A percentile compares a stretch with the other conserved stretches of the same genome.
These are phyloP conservation scores for Fusarium palustre DNA, from an alignment of 2,329 filamentous ascomycete genomes.

Conservation along the genomic window DNA sequence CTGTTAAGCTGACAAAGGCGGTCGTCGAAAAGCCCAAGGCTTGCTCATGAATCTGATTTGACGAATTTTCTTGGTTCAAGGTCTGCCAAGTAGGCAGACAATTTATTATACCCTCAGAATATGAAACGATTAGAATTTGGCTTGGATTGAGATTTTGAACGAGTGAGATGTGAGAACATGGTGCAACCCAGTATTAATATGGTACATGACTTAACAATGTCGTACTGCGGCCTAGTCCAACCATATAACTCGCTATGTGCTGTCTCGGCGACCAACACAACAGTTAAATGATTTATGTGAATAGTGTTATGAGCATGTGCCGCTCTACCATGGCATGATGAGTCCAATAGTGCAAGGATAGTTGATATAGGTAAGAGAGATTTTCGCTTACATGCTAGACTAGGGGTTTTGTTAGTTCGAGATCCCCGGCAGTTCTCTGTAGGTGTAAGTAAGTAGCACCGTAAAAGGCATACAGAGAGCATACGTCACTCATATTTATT, in stretches of 20 bases:
- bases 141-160: neutral
- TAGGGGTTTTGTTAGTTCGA: neutral
- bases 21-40: constrained; percentile 36
- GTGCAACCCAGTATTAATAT: neutral
- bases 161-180: neutral
- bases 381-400: constrained; percentile 1
- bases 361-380: neutral
- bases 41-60: neutral
- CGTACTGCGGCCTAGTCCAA: neutral
- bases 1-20: constrained; percentile 40
- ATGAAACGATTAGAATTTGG: neutral
- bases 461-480: neutral
- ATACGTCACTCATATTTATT: neutral
- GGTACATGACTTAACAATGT: neutral
- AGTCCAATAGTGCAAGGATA: neutral
- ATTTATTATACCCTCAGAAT: neutral
- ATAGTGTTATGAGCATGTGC: neutral
- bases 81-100: neutral
- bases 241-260: no score
- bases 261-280: no score
- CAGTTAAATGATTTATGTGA: no score
- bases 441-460: neutral
- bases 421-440: neutral
- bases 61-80: neutral
- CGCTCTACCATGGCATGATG: neutral